Conservation (phyloP, 495 filamentous ascomycete species). For the Xylona heveae region DNA sequence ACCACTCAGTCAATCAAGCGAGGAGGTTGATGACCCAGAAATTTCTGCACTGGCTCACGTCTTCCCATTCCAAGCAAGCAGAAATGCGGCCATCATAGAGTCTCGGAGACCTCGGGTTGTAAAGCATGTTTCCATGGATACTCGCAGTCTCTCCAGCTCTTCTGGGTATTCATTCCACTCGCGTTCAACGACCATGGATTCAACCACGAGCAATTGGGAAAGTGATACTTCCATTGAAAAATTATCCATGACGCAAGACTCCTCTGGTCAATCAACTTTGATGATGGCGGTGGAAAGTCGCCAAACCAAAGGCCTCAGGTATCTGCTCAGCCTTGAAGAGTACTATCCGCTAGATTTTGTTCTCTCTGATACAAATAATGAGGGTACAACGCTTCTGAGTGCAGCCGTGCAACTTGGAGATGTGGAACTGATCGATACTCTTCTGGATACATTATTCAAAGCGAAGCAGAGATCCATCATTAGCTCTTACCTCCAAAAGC, state of each 20-base stretch:
- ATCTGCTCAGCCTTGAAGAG: conserved; percentile 53
- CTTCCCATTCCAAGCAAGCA: conserved; percentile 60
- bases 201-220: conserved; percentile 49
- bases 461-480: conserved; percentile 28
- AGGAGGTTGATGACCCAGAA: not conserved
- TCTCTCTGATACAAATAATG: conserved; percentile 65
- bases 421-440: conserved; percentile 44
- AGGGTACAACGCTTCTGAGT: conserved; percentile 76
- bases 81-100: conserved; percentile 10
- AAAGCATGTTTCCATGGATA: conserved; percentile 78
- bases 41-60: conserved; percentile 50
- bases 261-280: conserved; percentile 60
- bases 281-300: conserved; percentile 92
- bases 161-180: conserved; percentile 63
- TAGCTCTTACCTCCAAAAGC: conserved; percentile 41
- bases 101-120: conserved; percentile 27
- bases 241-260: conserved; percentile 60
- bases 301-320: conserved; percentile 45
- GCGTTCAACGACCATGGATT: conserved; percentile 52
- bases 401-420: conserved; percentile 87
- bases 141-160: conserved; percentile 70
- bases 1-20: not conserved
- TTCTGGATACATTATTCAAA: conserved; percentile 45
- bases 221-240: conserved; percentile 71
- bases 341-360: conserved; percentile 49